Conservation (phyloP, 441 rosid species). For the Pelargonium citronellum region DNA sequence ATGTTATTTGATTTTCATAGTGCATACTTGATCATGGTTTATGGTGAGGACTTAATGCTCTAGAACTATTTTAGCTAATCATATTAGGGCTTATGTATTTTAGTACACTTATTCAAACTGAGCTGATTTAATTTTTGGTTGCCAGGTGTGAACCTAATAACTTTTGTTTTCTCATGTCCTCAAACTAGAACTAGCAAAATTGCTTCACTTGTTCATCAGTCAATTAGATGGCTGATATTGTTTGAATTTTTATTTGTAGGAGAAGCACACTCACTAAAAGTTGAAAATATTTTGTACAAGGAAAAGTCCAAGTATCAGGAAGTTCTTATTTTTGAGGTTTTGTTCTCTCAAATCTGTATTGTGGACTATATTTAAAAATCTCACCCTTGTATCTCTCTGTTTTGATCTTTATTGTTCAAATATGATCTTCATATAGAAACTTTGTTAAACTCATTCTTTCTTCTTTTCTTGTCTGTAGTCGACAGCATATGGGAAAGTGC, state of each 20-base stretch:
- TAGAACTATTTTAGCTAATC: not conserved
- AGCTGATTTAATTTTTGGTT: not conserved
- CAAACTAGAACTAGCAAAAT: not conserved
- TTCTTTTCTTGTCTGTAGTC: conserved; percentile 48
- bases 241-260: conserved; percentile 41
- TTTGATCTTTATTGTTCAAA: not conserved
- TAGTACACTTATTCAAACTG: not conserved
- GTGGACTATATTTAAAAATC: conserved; percentile 1
- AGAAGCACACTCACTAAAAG: conserved; percentile 90
- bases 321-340: conserved; percentile 86
- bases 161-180: not conserved
- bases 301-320: conserved; percentile 84
- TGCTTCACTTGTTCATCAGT: not conserved
- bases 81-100: not conserved
- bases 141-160: too few species aligned
- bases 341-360: conserved; percentile 12
- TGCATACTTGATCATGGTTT: too few species aligned
- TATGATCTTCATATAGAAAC: not conserved
- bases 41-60: not conserved
- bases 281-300: conserved; percentile 56
- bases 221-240: conserved; percentile 14
- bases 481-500: conserved; percentile 79
- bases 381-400: not conserved
- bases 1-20: too few species aligned
- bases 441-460: not conserved